Percentiles rank a stretch among this genome's conserved stretches.
Evolutionary conservation across 805 yeast species (phyloP).

Genomic region (Teunomyces lycoperdinae): DNA sequence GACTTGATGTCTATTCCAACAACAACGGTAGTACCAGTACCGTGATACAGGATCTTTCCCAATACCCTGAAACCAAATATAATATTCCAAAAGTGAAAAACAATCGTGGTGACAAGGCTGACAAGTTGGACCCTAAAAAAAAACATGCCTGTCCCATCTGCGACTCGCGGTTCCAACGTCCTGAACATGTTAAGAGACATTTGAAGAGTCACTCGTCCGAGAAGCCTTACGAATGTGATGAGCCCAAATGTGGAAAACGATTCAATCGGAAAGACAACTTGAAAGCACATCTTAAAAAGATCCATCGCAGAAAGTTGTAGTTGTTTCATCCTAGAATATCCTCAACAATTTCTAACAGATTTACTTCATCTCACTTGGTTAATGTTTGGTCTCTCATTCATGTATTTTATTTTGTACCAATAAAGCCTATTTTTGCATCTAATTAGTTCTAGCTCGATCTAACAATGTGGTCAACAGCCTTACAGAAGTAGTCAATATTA

Average conservation of each 20-base stretch:
- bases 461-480: constrained; percentile 36
- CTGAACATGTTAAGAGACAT: constrained; percentile 70
- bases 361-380: background rate
- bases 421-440: background rate
- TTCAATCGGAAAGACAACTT: constrained; percentile 60
- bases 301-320: constrained; percentile 37
- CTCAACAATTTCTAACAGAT: background rate
- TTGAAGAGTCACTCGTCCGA: constrained; percentile 57
- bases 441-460: constrained; percentile 12
- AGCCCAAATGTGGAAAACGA: constrained; percentile 50
- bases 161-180: constrained; percentile 60
- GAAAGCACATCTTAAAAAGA: constrained; percentile 61
- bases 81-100: constrained; percentile 12
- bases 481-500: constrained; percentile 38
- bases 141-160: constrained; percentile 65
- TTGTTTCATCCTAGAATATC: background rate
- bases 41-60: constrained; percentile 4
- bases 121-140: constrained; percentile 46
- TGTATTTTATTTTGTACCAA: constrained; percentile 3
- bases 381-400: background rate
- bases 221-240: constrained; percentile 55
- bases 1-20: background rate
- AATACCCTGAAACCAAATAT: constrained; percentile 1
- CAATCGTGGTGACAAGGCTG: constrained; percentile 25
- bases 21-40: background rate